Conservation (phyloP, 176 grass and related monocot species). For the Cymbopogon citratus region DNA sequence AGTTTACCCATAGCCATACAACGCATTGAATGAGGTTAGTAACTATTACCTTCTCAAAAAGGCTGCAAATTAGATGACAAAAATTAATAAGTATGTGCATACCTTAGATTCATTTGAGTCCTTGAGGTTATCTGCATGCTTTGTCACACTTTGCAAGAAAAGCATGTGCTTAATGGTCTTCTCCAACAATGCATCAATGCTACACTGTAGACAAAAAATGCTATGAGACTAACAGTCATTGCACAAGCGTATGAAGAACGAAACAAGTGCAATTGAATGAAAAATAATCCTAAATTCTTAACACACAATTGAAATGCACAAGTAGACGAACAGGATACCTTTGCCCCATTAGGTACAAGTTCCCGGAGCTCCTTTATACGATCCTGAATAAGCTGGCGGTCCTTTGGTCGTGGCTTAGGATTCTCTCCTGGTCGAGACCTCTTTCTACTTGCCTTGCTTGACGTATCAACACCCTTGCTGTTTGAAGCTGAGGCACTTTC, state of each 20-base stretch:
- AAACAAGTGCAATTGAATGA: neutral
- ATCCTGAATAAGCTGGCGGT: slow-evolving; percentile 85
- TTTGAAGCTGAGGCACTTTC: slow-evolving; percentile 63
- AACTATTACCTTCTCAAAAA: slow-evolving; percentile 14
- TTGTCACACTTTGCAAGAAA: slow-evolving; percentile 84
- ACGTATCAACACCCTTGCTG: slow-evolving; percentile 51
- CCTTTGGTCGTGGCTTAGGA: slow-evolving; percentile 70
- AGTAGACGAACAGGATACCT: slow-evolving; percentile 42
- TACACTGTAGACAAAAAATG: slow-evolving; percentile 64
- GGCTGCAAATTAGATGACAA: neutral
- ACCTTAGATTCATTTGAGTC: slow-evolving; percentile 69
- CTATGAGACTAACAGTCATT: slow-evolving; percentile 14
- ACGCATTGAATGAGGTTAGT: slow-evolving; percentile 1
- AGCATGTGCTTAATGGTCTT: slow-evolving; percentile 91
- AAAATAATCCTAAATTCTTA: slow-evolving; percentile 28
- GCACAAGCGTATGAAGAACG: neutral
- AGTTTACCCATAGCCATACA: neutral
- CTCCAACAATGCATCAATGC: slow-evolving; percentile 80
- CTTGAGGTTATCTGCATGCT: slow-evolving; percentile 75
- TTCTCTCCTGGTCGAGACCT: slow-evolving; percentile 72
- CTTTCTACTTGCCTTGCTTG: slow-evolving; percentile 62
- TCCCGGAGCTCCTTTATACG: slow-evolving; percentile 83
- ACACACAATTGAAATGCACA: neutral
- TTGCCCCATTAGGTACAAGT: slow-evolving; percentile 81
- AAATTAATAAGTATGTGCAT: slow-evolving; percentile 9